These are phyloP conservation scores for Pelargonium australe DNA, from an alignment of 441 rosid genomes.

Conservation along the genomic window DNA sequence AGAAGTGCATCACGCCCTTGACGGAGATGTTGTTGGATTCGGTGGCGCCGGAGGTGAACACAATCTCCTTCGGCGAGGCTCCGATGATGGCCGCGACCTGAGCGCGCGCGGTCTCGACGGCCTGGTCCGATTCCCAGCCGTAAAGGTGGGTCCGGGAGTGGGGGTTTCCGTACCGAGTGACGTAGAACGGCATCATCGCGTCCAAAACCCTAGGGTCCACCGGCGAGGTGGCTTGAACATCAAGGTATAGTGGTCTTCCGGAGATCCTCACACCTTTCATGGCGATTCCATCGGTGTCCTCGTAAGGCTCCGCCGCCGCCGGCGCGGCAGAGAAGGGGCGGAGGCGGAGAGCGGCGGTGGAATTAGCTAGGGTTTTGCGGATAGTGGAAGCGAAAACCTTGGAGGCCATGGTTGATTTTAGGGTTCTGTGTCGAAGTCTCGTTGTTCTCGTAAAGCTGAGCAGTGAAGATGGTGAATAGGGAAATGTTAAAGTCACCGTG, in stretches of 20 bases:
- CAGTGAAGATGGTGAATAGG: too few species aligned
- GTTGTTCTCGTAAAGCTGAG: too few species aligned
- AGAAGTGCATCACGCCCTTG: constrained; percentile 91
- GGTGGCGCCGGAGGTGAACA: constrained; percentile 89
- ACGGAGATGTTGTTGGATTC: constrained; percentile 79
- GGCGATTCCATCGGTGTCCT: constrained; percentile 36
- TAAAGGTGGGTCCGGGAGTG: constrained; percentile 93
- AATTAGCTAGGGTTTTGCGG: constrained; percentile 27
- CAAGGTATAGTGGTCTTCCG: constrained; percentile 78
- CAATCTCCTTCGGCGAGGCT: constrained; percentile 77
- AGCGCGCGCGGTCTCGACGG: constrained; percentile 76
- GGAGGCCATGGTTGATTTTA: constrained; percentile 35
- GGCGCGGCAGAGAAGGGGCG: constrained; percentile 34
- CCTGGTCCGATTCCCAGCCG: constrained; percentile 94
- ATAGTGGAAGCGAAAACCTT: constrained; percentile 37
- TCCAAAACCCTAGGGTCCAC: constrained; percentile 87
- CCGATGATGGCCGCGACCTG: constrained; percentile 61
- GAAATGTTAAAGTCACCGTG: too few species aligned
- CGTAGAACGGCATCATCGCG: constrained; percentile 67
- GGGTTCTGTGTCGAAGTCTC: background rate
- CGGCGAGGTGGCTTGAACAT: constrained; percentile 87
- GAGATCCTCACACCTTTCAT: constrained; percentile 77
- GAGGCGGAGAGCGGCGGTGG: constrained; percentile 18
- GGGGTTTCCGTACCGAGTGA: constrained; percentile 73
- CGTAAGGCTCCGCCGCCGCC: constrained; percentile 22